Conservation (phyloP, 306 rosid species). For the Geum urbanum region DNA sequence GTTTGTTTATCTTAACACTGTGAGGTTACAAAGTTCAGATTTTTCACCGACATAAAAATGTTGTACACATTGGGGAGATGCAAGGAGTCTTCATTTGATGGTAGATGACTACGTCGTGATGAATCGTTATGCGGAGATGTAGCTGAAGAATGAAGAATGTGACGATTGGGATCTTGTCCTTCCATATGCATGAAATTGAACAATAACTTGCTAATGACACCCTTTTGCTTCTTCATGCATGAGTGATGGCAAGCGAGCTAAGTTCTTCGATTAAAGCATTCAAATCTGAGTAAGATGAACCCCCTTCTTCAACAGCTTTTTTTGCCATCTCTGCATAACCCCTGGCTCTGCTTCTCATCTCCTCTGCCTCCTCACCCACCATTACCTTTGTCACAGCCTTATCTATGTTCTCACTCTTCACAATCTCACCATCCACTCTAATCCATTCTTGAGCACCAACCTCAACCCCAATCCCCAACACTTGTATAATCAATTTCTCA, state of each 20-base stretch:
- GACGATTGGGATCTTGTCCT: too few relatives aligned
- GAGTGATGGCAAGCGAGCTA: background rate
- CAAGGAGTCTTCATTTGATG: too few relatives aligned
- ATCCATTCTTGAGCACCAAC: slow-evolving; percentile 27
- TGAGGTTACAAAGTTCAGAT: too few relatives aligned
- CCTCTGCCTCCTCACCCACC: slow-evolving; percentile 43
- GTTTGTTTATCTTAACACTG: too few relatives aligned
- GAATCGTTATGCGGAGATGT: too few relatives aligned
- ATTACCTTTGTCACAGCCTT: slow-evolving; percentile 20
- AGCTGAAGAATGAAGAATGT: too few relatives aligned
- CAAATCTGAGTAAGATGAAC: slow-evolving; percentile 34
- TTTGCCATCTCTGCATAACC: slow-evolving; percentile 30
- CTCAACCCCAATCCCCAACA: slow-evolving; percentile 28
- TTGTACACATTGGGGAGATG: too few relatives aligned
- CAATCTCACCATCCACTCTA: slow-evolving; percentile 13
- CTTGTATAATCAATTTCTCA: slow-evolving; percentile 31
- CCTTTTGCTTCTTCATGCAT: too few relatives aligned
- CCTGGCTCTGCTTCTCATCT: slow-evolving; percentile 44
- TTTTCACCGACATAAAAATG: too few relatives aligned
- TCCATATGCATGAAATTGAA: too few relatives aligned
- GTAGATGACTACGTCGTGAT: too few relatives aligned
- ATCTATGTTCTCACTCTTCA: slow-evolving; percentile 32
- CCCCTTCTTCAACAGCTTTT: slow-evolving; percentile 39
- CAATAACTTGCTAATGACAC: too few relatives aligned
- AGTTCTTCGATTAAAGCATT: slow-evolving; percentile 33